phyloP scores from a whole-genome alignment of 441 rosid genomes.

The Adansonia grandidieri region DNA sequence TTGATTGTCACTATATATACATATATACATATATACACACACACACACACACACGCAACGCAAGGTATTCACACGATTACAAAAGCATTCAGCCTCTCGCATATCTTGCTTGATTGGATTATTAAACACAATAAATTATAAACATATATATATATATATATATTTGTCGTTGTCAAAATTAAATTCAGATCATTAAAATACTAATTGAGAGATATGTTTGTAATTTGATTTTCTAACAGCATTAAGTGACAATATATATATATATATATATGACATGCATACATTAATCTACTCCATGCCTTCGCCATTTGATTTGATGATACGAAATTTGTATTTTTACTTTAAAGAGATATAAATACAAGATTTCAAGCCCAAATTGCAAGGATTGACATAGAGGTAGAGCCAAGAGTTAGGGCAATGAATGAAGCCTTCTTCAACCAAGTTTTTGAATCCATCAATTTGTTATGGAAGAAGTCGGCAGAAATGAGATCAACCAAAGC shows the following conservation, averaged over 20 bases:
- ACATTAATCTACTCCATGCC: not conserved
- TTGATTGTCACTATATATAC: not conserved
- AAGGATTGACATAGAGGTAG: constrained; percentile 84
- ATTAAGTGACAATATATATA: not conserved
- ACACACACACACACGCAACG: not conserved
- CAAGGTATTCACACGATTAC: not conserved
- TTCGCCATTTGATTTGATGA: not conserved
- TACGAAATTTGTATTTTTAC: not conserved
- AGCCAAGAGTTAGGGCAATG: constrained; percentile 67
- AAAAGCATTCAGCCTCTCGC: not conserved
- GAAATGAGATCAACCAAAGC: constrained; percentile 93
- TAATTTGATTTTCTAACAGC: not conserved
- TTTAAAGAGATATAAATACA: not conserved
- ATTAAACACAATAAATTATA: no score
- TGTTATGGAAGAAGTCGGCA: constrained; percentile 85
- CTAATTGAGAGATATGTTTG: not conserved
- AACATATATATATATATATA: not conserved
- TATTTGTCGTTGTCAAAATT: not conserved
- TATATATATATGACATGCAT: not conserved
- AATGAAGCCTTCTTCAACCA: constrained; percentile 77
- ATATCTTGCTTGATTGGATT: not conserved
- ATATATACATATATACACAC: no score
- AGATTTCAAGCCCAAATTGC: constrained; percentile 80
- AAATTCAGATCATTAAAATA: not conserved
- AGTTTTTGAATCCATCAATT: constrained; percentile 60